These are phyloP conservation scores for Dentipellis sp. DNA, from an alignment of 768 basidiomycete species.

Conservation along the genomic window DNA sequence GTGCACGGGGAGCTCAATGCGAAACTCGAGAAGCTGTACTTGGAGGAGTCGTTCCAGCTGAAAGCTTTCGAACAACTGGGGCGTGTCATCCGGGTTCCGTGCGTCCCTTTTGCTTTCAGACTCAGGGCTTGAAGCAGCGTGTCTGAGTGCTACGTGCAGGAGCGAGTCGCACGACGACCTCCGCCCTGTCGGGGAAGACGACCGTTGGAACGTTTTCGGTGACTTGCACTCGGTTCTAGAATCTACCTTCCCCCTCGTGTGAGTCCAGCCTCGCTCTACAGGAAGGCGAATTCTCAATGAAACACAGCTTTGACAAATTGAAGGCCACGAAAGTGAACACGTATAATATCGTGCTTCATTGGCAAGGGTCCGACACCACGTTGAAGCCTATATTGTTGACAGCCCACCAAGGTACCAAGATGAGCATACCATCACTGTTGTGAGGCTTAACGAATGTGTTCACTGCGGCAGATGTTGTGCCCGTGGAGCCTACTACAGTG, in stretches of 20 bases:
- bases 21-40: neutral
- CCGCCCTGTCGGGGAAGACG: constrained; percentile 18
- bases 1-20: neutral
- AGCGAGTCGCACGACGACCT: constrained; percentile 22
- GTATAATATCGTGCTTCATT: constrained; percentile 63
- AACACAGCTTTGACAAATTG: constrained; percentile 32
- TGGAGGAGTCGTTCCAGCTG: neutral
- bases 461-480: constrained; percentile 38
- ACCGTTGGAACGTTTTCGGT: constrained; percentile 27
- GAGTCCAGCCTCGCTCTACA: constrained; percentile 1
- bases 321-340: constrained; percentile 64
- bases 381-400: constrained; percentile 62
- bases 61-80: neutral
- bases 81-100: neutral
- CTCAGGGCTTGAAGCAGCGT: neutral
- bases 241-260: constrained; percentile 31
- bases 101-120: neutral
- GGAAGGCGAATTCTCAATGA: neutral
- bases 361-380: constrained; percentile 51
- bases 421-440: neutral
- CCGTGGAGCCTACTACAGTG: constrained; percentile 36
- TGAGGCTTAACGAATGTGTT: neutral
- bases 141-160: constrained; percentile 2
- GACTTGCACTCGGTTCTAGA: constrained; percentile 27
- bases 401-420: constrained; percentile 52